Conservation (phyloP, 177 flowering plant genomes). For the Tripterygium wilfordii region DNA sequence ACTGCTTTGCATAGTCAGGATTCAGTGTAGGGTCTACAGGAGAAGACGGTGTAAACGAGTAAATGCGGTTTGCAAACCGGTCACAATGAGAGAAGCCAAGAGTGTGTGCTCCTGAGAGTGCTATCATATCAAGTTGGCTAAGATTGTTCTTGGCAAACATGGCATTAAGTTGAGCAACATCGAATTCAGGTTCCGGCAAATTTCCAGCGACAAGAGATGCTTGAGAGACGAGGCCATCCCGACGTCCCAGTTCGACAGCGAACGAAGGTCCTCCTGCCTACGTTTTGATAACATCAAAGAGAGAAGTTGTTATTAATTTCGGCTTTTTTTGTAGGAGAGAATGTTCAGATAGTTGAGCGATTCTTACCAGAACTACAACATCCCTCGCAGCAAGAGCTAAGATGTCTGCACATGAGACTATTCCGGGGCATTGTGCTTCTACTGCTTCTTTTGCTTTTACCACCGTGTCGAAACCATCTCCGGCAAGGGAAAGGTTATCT, state of each 20-base stretch:
- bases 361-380: constrained; percentile 52
- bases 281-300: too few species aligned
- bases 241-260: constrained; percentile 69
- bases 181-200: constrained; percentile 51
- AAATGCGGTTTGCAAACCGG: constrained; percentile 50
- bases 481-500: constrained; percentile 67
- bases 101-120: constrained; percentile 84
- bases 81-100: constrained; percentile 69
- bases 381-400: constrained; percentile 74
- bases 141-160: constrained; percentile 50
- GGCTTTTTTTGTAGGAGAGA: too few species aligned
- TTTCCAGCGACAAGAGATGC: constrained; percentile 60
- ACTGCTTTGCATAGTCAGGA: constrained; percentile 47
- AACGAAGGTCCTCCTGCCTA: constrained; percentile 77
- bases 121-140: constrained; percentile 55
- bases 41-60: constrained; percentile 38
- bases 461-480: constrained; percentile 84
- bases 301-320: too few species aligned
- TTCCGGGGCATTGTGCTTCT: constrained; percentile 65
- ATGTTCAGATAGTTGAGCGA: too few species aligned
- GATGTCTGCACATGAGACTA: constrained; percentile 85
- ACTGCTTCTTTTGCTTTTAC: constrained; percentile 67
- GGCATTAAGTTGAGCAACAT: constrained; percentile 35
- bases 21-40: constrained; percentile 68
- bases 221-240: constrained; percentile 55